phyloP scores from a whole-genome alignment of 2,329 filamentous ascomycete genomes.

The Aspergillus neotritici region DNA sequence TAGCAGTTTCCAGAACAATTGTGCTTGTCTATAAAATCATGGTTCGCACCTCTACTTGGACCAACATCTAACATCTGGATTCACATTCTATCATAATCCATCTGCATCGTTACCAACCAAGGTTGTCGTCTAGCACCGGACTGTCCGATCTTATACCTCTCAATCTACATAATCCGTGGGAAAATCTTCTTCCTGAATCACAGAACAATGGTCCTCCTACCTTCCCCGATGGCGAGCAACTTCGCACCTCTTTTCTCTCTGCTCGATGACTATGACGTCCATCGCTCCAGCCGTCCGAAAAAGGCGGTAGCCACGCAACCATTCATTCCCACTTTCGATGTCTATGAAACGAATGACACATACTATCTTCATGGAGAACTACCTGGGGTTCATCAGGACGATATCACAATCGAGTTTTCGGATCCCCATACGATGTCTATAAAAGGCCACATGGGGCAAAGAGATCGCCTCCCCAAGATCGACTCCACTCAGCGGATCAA shows the following conservation, averaged over 20 bases:
- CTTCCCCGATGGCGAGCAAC: constrained; percentile 28
- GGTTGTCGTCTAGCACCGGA: too few species aligned
- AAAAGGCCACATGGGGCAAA: constrained; percentile 36
- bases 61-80: too few species aligned
- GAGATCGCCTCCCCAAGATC: constrained; percentile 16
- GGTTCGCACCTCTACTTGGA: not conserved
- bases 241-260: constrained; percentile 40
- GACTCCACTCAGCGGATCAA: not conserved
- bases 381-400: constrained; percentile 39
- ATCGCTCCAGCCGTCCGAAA: constrained; percentile 22
- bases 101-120: constrained; percentile 9
- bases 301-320: constrained; percentile 13
- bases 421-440: constrained; percentile 42
- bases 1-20: constrained; percentile 15
- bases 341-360: constrained; percentile 36
- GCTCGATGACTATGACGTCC: constrained; percentile 38
- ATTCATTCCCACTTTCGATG: constrained; percentile 41
- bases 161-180: too few species aligned
- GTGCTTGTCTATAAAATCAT: constrained; percentile 13
- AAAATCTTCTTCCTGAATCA: not conserved
- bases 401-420: constrained; percentile 44
- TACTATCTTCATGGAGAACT: constrained; percentile 44
- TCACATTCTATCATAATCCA: too few species aligned
- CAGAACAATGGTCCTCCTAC: constrained; percentile 35
- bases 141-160: too few species aligned